phyloP scores from a whole-genome alignment of 202 grass and related monocot genomes.

The Schoenoplectus tabernaemontani region DNA sequence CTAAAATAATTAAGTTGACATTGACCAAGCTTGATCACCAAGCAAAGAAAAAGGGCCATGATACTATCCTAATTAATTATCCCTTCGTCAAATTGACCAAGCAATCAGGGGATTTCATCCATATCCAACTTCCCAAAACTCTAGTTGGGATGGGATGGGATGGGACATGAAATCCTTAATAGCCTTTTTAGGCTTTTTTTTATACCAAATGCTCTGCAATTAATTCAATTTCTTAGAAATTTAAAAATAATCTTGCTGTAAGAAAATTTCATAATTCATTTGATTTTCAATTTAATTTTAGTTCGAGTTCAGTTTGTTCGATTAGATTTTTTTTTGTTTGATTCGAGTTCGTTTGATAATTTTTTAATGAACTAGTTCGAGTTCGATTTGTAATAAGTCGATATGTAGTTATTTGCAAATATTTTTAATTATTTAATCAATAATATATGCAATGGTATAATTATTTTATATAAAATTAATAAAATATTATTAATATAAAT shows the following conservation, averaged over 20 bases:
- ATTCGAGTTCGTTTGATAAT: no score
- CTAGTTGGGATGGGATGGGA: neutral
- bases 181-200: neutral
- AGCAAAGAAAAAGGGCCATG: neutral
- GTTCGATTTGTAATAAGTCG: no score
- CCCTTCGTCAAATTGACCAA: neutral
- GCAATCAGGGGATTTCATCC: neutral
- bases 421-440: no score
- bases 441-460: no score
- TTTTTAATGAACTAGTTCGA: no score
- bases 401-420: no score
- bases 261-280: no score
- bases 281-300: no score
- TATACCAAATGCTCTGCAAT: neutral
- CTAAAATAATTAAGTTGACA: neutral
- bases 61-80: neutral
- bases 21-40: neutral
- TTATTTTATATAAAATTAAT: no score
- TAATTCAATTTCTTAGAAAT: neutral
- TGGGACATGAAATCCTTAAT: neutral
- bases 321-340: no score
- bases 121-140: neutral
- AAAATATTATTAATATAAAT: no score
- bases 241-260: neutral
- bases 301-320: no score